Base-by-base conservation (phyloP, 192 early-diverging fungal genomes). In the Linnemannia schmuckeri region DNA sequence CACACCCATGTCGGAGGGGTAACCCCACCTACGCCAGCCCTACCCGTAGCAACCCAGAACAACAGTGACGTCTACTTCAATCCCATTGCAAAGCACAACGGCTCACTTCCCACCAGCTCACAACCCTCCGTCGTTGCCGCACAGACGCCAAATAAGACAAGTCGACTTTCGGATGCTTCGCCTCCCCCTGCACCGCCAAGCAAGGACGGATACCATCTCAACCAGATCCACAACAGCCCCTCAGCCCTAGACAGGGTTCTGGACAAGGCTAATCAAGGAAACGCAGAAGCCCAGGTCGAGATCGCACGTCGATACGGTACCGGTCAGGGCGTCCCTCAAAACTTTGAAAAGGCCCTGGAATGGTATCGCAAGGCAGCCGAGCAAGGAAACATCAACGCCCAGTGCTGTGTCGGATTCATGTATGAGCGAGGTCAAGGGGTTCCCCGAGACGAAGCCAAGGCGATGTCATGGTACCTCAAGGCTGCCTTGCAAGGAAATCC, bases 341-440 rank as follows among this genome's bases (percentile, higher is more conserved):
- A 66, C 27, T 33, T 66, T 13, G 61, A 15, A 66, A 66, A 66
- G 61, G 61, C 61, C 13, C 10, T 66, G 30, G 27, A 66, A 33
- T 66, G 61, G 61, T 66, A 66, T 13, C 30, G 33, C 8, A 78
- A 35, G 41, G 77, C 77, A 38, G 77, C 68, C 22, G 38, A 20
- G 12, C 46, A 46, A 47, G 77, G 77, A 35, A 68, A 70, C 47
- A 27, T 41, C 20, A 22, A 24, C 6, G 77, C 77, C n/a, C 77
- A 78, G 42, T 78, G 44, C 46, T 20, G 27, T 27, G 33, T 78
- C 46, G 68, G 77, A 3, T 35, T 40, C 33, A 78, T 78, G 77
- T 78, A 71, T 37, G 30, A 69, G n/a, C 17, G 35, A 46, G 77
- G 77, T 37, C 68, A 78, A 27, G 68, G 66, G 24, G 69, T 78